phyloP scores from a whole-genome alignment of 169 alveolate genomes.

The Plasmodium gallinaceum region DNA sequence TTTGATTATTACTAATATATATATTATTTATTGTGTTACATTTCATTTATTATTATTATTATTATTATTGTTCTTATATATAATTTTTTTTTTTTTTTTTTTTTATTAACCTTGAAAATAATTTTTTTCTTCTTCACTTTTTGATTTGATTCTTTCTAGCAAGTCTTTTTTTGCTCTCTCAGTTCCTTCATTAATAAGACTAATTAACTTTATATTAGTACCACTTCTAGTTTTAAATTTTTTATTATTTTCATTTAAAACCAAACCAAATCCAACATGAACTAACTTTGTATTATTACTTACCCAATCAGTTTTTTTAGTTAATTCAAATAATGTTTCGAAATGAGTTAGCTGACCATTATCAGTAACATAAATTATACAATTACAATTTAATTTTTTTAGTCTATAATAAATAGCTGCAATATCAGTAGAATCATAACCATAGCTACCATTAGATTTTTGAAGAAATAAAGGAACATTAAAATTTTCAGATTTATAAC shows the following conservation, averaged over 20 bases:
- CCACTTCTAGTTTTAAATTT: constrained; percentile 97
- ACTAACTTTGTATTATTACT: constrained; percentile 85
- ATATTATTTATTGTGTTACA: neutral
- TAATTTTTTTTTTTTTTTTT: constrained; percentile 3
- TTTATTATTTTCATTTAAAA: constrained; percentile 94
- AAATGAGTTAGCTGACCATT: constrained; percentile 96
- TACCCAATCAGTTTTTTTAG: constrained; percentile 90
- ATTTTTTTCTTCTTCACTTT: constrained; percentile 81
- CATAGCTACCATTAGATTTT: constrained; percentile 99
- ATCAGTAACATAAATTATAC: constrained; percentile 97
- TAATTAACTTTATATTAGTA: constrained; percentile 94
- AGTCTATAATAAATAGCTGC: constrained; percentile 86
- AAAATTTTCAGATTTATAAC: constrained; percentile 89
- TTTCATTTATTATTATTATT: too few relatives aligned
- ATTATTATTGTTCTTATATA: too few relatives aligned
- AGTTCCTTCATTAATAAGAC: constrained; percentile 97
- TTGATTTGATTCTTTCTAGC: constrained; percentile 83
- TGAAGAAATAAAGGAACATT: constrained; percentile 95
- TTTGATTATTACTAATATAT: neutral
- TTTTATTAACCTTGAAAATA: constrained; percentile 39
- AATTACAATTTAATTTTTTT: constrained; percentile 86
- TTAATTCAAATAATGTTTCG: constrained; percentile 94
- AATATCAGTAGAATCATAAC: constrained; percentile 98
- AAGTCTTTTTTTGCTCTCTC: constrained; percentile 94
- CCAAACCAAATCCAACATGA: constrained; percentile 98